A percentile compares a stretch with the other conserved stretches of the same genome.
Conservation (phyloP, 176 grass and related monocot genomes). For the Canna indica region DNA sequence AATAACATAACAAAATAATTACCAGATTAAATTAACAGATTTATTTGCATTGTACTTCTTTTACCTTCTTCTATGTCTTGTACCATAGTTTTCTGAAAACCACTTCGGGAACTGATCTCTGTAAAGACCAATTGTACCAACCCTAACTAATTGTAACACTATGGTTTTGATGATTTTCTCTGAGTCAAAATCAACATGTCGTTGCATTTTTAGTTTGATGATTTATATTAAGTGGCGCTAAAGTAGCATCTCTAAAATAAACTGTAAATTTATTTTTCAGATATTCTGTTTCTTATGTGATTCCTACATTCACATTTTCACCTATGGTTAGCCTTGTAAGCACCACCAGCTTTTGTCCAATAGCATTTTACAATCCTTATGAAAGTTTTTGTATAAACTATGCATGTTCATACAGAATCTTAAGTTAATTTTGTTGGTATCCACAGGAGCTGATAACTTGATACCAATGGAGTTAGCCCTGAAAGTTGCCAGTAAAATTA, state of each 20-base stretch:
- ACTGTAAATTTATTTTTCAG: too few species aligned
- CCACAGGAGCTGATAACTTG: slow-evolving; percentile 82
- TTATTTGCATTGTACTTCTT: too few species aligned
- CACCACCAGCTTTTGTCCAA: neutral
- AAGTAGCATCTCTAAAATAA: neutral
- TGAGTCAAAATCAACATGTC: too few species aligned
- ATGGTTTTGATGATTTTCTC: neutral
- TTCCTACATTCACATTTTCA: neutral
- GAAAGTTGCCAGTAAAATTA: slow-evolving; percentile 90
- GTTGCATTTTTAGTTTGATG: too few species aligned
- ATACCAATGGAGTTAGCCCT: slow-evolving; percentile 92
- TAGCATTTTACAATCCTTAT: neutral
- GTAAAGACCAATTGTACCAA: too few species aligned
- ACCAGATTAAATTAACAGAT: too few species aligned
- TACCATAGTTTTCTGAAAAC: too few species aligned
- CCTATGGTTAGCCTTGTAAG: neutral
- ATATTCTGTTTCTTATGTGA: slow-evolving; percentile 14
- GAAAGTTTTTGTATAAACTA: too few species aligned
- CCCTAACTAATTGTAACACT: too few species aligned
- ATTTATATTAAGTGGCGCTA: neutral
- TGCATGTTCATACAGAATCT: neutral
- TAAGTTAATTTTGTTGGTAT: neutral
- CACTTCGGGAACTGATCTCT: too few species aligned
- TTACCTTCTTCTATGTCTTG: too few species aligned
- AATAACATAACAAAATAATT: too few species aligned